These are phyloP conservation scores for Pseudogymnoascus verrucosus DNA, from an alignment of 2,329 filamentous ascomycete species.

Conservation along the genomic window DNA sequence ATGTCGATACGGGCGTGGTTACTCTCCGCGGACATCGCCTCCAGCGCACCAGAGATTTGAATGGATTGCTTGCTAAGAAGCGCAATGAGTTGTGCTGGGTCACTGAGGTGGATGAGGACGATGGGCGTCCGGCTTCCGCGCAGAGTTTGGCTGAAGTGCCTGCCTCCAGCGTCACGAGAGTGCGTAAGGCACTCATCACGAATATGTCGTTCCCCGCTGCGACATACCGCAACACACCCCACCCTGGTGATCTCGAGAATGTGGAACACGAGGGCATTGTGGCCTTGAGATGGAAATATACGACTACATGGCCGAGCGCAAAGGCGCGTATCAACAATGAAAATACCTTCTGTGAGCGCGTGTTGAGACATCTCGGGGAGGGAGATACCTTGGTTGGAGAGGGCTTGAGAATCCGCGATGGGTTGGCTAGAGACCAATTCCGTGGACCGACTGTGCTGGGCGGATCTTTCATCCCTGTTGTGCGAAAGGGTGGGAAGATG, in stretches of 20 bases:
- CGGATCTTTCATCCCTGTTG: constrained; percentile 30
- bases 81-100: constrained; percentile 39
- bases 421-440: constrained; percentile 26
- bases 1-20: constrained; percentile 17
- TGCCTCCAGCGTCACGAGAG: constrained; percentile 26
- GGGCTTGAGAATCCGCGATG: constrained; percentile 8
- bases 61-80: constrained; percentile 30
- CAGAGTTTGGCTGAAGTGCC: constrained; percentile 38
- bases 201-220: neutral
- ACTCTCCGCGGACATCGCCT: constrained; percentile 33
- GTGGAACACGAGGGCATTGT: constrained; percentile 31
- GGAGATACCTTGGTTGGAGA: neutral
- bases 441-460: constrained; percentile 33
- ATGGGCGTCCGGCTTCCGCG: constrained; percentile 24
- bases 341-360: constrained; percentile 15
- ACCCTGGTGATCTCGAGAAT: constrained; percentile 17
- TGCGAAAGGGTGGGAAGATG: constrained; percentile 14
- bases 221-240: constrained; percentile 23
- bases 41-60: constrained; percentile 26
- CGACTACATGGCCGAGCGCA: constrained; percentile 20
- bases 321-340: constrained; percentile 19
- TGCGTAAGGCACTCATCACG: neutral
- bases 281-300: constrained; percentile 45
- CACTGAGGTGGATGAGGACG: constrained; percentile 31
- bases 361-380: constrained; percentile 13